Evolutionary conservation across 2,329 filamentous ascomycete species (phyloP).

Genomic region (Ampelomyces quisqualis): DNA sequence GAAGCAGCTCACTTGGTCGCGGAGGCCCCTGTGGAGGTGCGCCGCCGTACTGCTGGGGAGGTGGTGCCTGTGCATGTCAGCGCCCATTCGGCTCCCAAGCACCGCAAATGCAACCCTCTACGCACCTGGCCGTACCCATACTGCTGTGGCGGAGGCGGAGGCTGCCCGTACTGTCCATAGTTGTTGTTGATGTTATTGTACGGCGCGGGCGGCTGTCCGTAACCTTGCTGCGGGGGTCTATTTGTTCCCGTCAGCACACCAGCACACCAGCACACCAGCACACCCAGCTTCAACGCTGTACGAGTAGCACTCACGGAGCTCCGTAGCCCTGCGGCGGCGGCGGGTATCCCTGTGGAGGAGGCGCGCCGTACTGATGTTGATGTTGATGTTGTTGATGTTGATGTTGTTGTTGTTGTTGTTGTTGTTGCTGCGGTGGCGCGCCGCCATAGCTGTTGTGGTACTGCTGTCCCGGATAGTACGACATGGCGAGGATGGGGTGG

Average conservation of each 20-base stretch:
- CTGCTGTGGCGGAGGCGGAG: slow-evolving; percentile 47
- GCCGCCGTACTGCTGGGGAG: slow-evolving; percentile 38
- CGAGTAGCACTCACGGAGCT: slow-evolving; percentile 26
- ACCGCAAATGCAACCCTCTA: not conserved
- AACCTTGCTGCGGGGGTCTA: slow-evolving; percentile 40
- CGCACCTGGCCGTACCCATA: slow-evolving; percentile 47
- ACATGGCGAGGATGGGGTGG: too few species aligned
- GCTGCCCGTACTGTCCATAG: slow-evolving; percentile 33
- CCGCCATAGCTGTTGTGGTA: slow-evolving; percentile 45
- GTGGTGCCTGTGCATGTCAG: slow-evolving; percentile 34
- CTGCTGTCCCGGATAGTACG: slow-evolving; percentile 46
- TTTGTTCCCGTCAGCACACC: slow-evolving; percentile 14
- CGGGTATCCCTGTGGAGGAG: slow-evolving; percentile 33
- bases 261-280: too few species aligned
- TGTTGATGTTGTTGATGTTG: slow-evolving; percentile 46
- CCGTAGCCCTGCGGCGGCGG: slow-evolving; percentile 35
- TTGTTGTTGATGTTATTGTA: slow-evolving; percentile 20
- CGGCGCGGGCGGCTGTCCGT: too few species aligned
- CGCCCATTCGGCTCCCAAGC: not conserved
- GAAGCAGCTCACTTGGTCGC: slow-evolving; percentile 20
- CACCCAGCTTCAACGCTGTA: not conserved
- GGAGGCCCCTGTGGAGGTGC: slow-evolving; percentile 23
- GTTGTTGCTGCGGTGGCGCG: slow-evolving; percentile 43
- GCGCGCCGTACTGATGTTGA: slow-evolving; percentile 37
- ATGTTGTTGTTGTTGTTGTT: slow-evolving; percentile 44